A percentile compares a stretch with the other conserved stretches of the same genome.
Evolutionary conservation across 2,329 filamentous ascomycete species (phyloP).

Genomic region (Talaromyces funiculosus): DNA sequence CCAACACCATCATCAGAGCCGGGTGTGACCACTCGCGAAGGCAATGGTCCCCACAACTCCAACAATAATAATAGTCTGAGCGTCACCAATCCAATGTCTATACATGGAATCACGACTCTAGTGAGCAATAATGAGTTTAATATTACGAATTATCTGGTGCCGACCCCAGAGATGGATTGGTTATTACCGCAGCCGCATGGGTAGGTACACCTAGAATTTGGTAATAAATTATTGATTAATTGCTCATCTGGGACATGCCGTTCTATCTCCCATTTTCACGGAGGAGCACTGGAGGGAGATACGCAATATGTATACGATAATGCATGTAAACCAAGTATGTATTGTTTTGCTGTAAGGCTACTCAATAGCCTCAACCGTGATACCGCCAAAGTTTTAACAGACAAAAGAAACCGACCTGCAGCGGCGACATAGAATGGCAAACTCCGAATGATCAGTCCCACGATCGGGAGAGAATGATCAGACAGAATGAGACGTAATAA

Average conservation of each 20-base stretch:
- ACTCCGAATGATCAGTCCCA: neutral
- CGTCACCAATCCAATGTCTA: conserved; percentile 31
- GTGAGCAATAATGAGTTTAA: conserved; percentile 34
- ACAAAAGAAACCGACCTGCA: neutral
- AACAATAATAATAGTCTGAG: conserved; percentile 21
- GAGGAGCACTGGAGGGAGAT: neutral
- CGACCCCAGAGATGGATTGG: conserved; percentile 45
- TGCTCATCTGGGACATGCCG: neutral
- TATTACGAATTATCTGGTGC: conserved; percentile 43
- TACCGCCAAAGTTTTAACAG: neutral
- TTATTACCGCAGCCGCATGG: conserved; percentile 26
- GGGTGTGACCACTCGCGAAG: neutral
- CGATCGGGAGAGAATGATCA: neutral
- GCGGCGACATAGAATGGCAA: neutral
- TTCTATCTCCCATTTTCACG: neutral
- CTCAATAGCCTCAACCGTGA: neutral
- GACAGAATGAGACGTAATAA: neutral
- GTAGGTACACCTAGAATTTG: neutral
- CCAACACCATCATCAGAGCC: conserved; percentile 20
- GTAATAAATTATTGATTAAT: neutral
- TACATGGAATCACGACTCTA: conserved; percentile 29
- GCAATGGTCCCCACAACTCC: conserved; percentile 14
- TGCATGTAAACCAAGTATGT: neutral
- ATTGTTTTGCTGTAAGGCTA: neutral
- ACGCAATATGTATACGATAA: neutral